phyloP scores from a whole-genome alignment of 352 stramenopile species.

The Blastocystis sp. region DNA sequence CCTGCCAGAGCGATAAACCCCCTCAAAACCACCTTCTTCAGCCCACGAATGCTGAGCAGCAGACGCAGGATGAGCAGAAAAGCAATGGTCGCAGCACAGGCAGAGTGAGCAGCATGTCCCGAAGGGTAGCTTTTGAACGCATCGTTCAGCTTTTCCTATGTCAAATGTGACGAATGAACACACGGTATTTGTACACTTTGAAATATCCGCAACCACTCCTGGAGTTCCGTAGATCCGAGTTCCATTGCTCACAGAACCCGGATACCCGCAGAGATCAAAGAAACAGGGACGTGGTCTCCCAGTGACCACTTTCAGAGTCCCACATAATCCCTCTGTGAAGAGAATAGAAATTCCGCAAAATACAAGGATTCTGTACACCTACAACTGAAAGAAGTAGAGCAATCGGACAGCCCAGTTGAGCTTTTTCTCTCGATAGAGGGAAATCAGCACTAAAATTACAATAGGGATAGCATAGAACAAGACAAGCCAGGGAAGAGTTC shows the following conservation, averaged over 20 bases:
- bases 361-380: not conserved
- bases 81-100: not conserved
- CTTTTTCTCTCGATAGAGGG: not conserved
- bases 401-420: not conserved
- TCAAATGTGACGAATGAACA: not conserved
- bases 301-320: not conserved
- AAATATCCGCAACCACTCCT: not conserved
- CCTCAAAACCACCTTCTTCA: not conserved
- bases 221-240: not conserved
- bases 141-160: not conserved
- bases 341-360: not conserved
- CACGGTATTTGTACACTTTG: not conserved
- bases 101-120: not conserved
- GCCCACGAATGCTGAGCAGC: not conserved
- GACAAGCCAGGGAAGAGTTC: not conserved
- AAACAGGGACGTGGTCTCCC: constrained; percentile 36
- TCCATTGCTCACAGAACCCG: not conserved
- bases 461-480: not conserved
- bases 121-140: constrained; percentile 9
- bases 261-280: constrained; percentile 20
- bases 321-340: not conserved
- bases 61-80: not conserved
- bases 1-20: not conserved
- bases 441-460: not conserved
- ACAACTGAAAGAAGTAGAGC: not conserved